Base-by-base conservation (phyloP, 2,329 filamentous ascomycete species). In the Aureobasidium lini region DNA sequence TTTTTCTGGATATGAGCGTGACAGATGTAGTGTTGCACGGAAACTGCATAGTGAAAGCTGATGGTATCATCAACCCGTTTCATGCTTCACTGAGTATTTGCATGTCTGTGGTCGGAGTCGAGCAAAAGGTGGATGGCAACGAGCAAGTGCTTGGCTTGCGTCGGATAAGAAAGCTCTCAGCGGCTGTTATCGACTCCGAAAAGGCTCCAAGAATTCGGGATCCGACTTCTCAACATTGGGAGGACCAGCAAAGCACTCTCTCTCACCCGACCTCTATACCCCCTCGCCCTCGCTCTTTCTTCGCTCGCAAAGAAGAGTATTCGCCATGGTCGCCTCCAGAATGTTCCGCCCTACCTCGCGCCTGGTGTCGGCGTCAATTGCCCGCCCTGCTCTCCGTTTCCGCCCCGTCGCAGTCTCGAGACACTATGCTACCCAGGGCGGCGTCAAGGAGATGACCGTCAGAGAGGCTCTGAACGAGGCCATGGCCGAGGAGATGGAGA, bases 401-500 rank as follows among this genome's bases (percentile, higher is more conserved):
- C 72, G 76, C 62, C 77, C 79, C 59, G 72, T 79, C 66, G 73
- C 73, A 70, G 71, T 72, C 71, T 73, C 69, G 66, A 74, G 83
- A 69, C 75, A 75, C 66, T 86, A 85, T 76, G 83, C 83, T 40
- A 79, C 80, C 11, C 75, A 76, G 60, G 74, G 75, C 63, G 87
- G 87, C 65, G 78, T 81, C 70, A 96, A 96, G 82, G 90, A 96
- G 74, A 91, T 96, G 79, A 96, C 94, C 46, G 94, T 99, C 71
- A 86, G 94, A 79, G 94, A 99, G 74, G 94, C 94, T 62, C 81
- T 99, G 72, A 99, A 99, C 76, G 93, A 99, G 81, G 94, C 94
- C 62, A 86, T 99, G 72, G 91, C 91, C 49, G 94, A 99, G 81
- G 94, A 99, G 83, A 86, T 99, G 76, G 92, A 96, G 82, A 75